Evolutionary conservation across 306 rosid species (phyloP), one percentile per base, ranked within the genome.

Genomic region (Acacia crassicarpa): DNA sequence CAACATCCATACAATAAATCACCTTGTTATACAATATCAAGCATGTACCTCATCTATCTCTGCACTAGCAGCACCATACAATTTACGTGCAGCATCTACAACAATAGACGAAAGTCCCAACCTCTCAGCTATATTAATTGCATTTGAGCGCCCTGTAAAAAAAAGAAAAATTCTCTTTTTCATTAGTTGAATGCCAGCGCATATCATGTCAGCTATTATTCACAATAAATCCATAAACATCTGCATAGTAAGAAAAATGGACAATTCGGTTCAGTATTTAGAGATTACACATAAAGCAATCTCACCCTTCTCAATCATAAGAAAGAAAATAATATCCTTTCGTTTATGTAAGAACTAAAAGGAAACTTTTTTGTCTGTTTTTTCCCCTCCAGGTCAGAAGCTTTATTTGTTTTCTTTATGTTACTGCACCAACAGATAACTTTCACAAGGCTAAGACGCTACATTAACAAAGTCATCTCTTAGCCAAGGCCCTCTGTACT

Each of bases 31-130:
- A 80, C 41, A 74, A 69, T 76, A 71, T 9, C 59, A 35, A 4
- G 41, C 45, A 77, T 77, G 75, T 83, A 92, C 99, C 99, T 93
- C 97, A 81, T 93, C 98, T 81, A 95, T 95, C 90, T 92, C 97
- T 67, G 97, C 98, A 83, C 97, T 95, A 59, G 93, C 93, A 65
- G 94, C 88, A 79, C 99, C 99, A 82, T 95, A 93, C 46, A 89
- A 82, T 80, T 89, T 88, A 14, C 98, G 93, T 77, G 99, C 93
- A 82, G 81, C 58, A 74, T 89, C 92, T 56, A 93, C 84, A 87
- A 95, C 89, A 67, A 33, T 32, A 61, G 91, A 82, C 45, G 97
- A 92, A 67, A 93, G 85, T 77, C 97, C 94, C 85, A 95, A 89
- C 90, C 94, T 93, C 91, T 93, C 97, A 10, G 98, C 96, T 81